Percentiles rank a stretch among this genome's conserved stretches.
phyloP scores from a whole-genome alignment of 108 stramenopile genomes.

The Conticribra weissflogii region DNA sequence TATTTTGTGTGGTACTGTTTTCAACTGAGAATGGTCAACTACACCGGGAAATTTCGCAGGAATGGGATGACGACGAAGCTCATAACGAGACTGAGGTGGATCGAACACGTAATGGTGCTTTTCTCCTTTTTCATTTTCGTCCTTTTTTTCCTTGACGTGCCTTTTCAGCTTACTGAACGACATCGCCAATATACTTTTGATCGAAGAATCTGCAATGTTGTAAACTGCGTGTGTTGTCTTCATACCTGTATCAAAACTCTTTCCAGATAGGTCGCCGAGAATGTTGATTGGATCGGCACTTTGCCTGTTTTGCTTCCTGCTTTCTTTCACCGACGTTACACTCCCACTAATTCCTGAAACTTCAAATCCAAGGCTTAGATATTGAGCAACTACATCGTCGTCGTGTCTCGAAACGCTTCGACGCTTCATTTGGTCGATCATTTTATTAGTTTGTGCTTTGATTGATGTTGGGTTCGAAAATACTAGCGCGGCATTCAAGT shows the following conservation, averaged over 20 bases:
- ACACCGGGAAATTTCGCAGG: slow-evolving; percentile 85
- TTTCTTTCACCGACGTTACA: slow-evolving; percentile 42
- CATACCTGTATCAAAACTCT: slow-evolving; percentile 48
- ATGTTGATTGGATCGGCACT: slow-evolving; percentile 43
- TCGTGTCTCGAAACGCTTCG: slow-evolving; percentile 8
- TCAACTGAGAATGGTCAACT: slow-evolving; percentile 86
- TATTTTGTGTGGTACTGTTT: slow-evolving; percentile 79
- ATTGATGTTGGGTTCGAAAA: slow-evolving; percentile 40
- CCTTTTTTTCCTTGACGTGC: slow-evolving; percentile 4
- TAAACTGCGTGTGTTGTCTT: slow-evolving; percentile 48
- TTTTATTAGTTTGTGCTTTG: slow-evolving; percentile 32
- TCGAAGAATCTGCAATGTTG: slow-evolving; percentile 52
- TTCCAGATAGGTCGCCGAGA: slow-evolving; percentile 49
- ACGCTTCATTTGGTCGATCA: slow-evolving; percentile 33
- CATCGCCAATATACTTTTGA: slow-evolving; percentile 49
- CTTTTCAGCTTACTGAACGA: slow-evolving; percentile 42
- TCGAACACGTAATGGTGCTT: slow-evolving; percentile 57
- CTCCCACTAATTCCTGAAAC: slow-evolving; percentile 17
- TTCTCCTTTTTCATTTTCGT: slow-evolving; percentile 8
- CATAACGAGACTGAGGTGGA: slow-evolving; percentile 73
- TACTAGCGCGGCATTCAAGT: slow-evolving; percentile 36
- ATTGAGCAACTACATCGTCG: slow-evolving; percentile 38
- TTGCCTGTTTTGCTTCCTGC: slow-evolving; percentile 14
- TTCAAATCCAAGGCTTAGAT: slow-evolving; percentile 51
- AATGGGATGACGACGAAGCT: slow-evolving; percentile 65